Evolutionary conservation across 177 flowering plant genomes (phyloP), one percentile per base, ranked within the genome.

Genomic region (Viscum album): DNA sequence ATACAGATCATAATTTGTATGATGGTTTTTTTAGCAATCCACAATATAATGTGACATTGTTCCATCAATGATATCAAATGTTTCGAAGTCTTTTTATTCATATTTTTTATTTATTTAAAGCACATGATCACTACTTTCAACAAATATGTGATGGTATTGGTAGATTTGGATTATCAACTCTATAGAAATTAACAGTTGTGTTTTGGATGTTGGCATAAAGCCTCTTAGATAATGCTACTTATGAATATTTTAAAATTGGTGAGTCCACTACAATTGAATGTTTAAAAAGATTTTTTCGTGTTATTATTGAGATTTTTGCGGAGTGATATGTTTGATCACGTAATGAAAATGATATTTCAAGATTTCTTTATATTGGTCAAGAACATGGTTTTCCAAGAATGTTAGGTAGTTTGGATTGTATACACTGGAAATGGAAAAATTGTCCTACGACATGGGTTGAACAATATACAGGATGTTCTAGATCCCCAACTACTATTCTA

Each of bases 341-440:
- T 13, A 63, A n/a, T 1, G 37, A 0, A 32, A 28, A n/a, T 30
- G 67, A 63, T 24, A 32, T 70, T 10, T 7, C 37, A 15, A 60
- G 59, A 31, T 70, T 70, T 29, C 65, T 61, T 28, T 36, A 32
- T 12, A 58, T 24, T 23, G 32, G 58, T 3, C 10, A 61, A 62
- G 31, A 32, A 2, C 65, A 52, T 35, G 50, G 71, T 19, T 68
- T 52, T 52, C 70, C 30, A 43, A 36, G 41, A 7, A 68, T 68
- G 62, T 43, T 43, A 1, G 47, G 47, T 43, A 56, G 36, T 35
- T 15, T 70, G 2, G 66, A 70, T 63, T 70, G 72, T 28, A 70
- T 70, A 31, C 66, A 70, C 16, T 61, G 35, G 72, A 70, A 31
- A n/a, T 70, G 50, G 59, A 41, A 41, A 41, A 41, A 41, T 41